Conservation (phyloP, 305 asterid species). For the Striga hermonthica region DNA sequence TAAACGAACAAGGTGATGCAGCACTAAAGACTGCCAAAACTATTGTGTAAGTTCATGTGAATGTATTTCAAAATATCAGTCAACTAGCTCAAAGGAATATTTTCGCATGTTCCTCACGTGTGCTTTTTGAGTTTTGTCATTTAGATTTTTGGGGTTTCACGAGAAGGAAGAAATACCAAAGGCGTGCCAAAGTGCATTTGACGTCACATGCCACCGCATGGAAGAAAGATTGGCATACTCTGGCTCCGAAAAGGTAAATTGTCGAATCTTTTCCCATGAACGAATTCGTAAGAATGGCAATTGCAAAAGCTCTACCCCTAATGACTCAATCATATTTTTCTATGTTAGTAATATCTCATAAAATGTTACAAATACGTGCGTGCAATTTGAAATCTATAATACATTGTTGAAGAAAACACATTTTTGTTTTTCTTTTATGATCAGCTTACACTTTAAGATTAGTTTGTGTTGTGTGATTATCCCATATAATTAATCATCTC, state of each 20-base stretch:
- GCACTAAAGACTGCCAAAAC: slow-evolving; percentile 80
- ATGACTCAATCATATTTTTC: too few species aligned
- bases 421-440: too few species aligned
- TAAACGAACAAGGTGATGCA: slow-evolving; percentile 51
- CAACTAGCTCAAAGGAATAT: too few species aligned
- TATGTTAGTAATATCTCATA: too few species aligned
- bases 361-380: too few species aligned
- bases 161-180: slow-evolving; percentile 60
- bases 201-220: slow-evolving; percentile 72
- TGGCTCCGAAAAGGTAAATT: slow-evolving; percentile 60
- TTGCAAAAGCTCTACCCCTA: neutral
- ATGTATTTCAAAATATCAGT: neutral
- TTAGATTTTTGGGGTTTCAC: slow-evolving; percentile 72
- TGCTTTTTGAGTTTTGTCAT: neutral
- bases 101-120: too few species aligned
- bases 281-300: neutral
- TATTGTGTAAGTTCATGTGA: slow-evolving; percentile 56
- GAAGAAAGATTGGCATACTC: slow-evolving; percentile 77
- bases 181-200: slow-evolving; percentile 65
- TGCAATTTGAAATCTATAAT: too few species aligned
- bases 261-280: neutral
- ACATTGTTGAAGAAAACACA: too few species aligned
- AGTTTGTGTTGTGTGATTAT: too few species aligned
- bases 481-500: too few species aligned
- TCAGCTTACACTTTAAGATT: too few species aligned